Evolutionary conservation across 192 early-diverging fungal genomes (phyloP), one percentile per base, ranked within the genome.

Genomic region (Thamnidium elegans): DNA sequence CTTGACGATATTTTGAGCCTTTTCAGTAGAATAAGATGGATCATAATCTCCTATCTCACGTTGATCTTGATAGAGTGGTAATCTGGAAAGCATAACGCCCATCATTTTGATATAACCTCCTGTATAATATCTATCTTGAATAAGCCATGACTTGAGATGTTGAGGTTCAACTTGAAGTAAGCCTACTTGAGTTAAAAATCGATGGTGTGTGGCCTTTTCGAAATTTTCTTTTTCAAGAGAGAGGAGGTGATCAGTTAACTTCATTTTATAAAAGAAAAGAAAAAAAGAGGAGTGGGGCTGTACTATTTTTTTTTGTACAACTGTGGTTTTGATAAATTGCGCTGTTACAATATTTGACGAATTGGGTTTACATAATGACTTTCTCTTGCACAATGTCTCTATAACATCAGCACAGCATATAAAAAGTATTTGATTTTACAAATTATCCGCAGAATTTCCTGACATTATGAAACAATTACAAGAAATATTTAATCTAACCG

Each of bases 71-170:
- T 32, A 48, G 0, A 55, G 34, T n/a, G 63, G 17, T 9, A 69
- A 17, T 6, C 62, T 52, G 26, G 17, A 14, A 21, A 69, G 45
- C 68, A 69, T 63, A 9, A 20, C 20, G 23, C 53, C 61, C 51
- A 69, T 62, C 59, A 69, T 62, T 34, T 56, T 45, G 20, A 60
- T 46, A 48, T 69, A 69, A 30, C 67, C 60, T 10, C 43, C 31
- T 4, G 67, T 69, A 31, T 69, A 69, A 19, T 51, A 60, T 11
- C 62, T 50, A 46, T 69, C 68, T 43, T 69, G 60, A 31, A 61
- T 45, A 13, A 69, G 44, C 68, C 68, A 69, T 9, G 59, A 15
- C 19, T 47, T 39, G 4, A 69, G 11, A 8, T 69, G 44, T 20
- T 36, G 42, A 8, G 68, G 68, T 15, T 39, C 44, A 19, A 69